Base-by-base conservation (phyloP, 441 rosid species). In the Jatropha multifida region DNA sequence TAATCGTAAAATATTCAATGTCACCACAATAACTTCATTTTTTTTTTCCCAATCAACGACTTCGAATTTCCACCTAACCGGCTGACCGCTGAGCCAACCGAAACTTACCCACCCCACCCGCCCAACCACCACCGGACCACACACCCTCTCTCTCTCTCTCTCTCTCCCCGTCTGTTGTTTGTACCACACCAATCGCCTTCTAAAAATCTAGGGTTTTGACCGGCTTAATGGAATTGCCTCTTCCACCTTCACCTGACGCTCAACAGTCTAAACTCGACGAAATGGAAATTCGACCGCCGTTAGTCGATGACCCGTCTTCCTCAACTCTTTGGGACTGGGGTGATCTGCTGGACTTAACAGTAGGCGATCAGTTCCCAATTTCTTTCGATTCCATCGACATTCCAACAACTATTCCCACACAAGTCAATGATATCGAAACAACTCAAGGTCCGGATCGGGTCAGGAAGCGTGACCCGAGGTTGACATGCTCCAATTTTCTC, bases 401-500 rank as follows among this genome's bases (percentile, higher is more conserved):
- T 68, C 74, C 72, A 1, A 38, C 74, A 9, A 13, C 48, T n/a
- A 6, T 26, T 18, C 46, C 8, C 2, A 1, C 71, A 5, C 48
- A 41, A 59, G 46, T 37, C 44, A 27, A 44, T 66, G 56, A 27
- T 18, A 11, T 23, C 37, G 63, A 70, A 15, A 37, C 63, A 9
- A 79, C 65, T 65, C 66, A 77, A 1, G 83, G 54, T 26, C 71
- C 78, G 20, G 90, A 85, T 62, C 86, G 91, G 84, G 84, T 88
- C 15, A 83, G 99, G 88, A 94, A 96, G 83, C 92, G 99, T 3
- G 97, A 96, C 82, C 98, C 97, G 71, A 88, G 97, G 75, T 42
- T 94, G 83, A 81, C 76, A 4, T 92, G 97, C 83, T 85, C 98
- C 75, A 94, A 94, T 80, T 92, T 94, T 67, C 49, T 94, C 38